Percentiles rank a stretch among this genome's conserved stretches.
Evolutionary conservation across 352 stramenopile species (phyloP).

Genomic region (Nothophytophthora sp.): DNA sequence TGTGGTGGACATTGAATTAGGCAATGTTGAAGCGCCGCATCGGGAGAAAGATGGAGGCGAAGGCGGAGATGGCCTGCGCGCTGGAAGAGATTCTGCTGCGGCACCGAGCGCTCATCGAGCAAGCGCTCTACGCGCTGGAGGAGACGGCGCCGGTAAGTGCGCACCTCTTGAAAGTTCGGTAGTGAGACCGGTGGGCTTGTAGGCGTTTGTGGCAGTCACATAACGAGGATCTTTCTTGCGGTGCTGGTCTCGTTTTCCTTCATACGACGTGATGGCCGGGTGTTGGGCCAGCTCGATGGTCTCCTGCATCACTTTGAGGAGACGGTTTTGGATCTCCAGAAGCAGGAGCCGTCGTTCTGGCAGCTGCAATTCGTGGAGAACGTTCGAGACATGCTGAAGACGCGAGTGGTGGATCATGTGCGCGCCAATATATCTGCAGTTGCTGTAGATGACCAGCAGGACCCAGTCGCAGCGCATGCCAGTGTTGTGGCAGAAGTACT

Average conservation of each 20-base stretch:
- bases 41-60: slow-evolving; percentile 2
- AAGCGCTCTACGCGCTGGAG: slow-evolving; percentile 26
- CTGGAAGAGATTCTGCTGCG: slow-evolving; percentile 53
- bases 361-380: slow-evolving; percentile 45
- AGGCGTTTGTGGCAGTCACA: background rate
- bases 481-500: slow-evolving; percentile 1
- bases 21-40: slow-evolving; percentile 18
- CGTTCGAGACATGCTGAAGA: slow-evolving; percentile 28
- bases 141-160: slow-evolving; percentile 37
- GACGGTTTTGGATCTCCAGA: slow-evolving; percentile 27
- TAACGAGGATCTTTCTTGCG: background rate
- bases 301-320: slow-evolving; percentile 33
- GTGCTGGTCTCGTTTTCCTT: background rate
- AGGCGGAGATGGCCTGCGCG: slow-evolving; percentile 13
- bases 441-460: background rate
- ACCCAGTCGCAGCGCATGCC: slow-evolving; percentile 8
- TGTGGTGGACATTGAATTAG: slow-evolving; percentile 3
- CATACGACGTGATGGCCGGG: background rate
- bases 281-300: slow-evolving; percentile 26
- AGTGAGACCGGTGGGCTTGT: background rate
- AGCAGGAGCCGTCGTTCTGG: slow-evolving; percentile 55
- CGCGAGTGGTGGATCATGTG: slow-evolving; percentile 10
- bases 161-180: no score
- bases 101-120: slow-evolving; percentile 41
- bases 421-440: background rate